Evolutionary conservation across 2,329 filamentous ascomycete species (phyloP).

Genomic region (Fusarium sp.): DNA sequence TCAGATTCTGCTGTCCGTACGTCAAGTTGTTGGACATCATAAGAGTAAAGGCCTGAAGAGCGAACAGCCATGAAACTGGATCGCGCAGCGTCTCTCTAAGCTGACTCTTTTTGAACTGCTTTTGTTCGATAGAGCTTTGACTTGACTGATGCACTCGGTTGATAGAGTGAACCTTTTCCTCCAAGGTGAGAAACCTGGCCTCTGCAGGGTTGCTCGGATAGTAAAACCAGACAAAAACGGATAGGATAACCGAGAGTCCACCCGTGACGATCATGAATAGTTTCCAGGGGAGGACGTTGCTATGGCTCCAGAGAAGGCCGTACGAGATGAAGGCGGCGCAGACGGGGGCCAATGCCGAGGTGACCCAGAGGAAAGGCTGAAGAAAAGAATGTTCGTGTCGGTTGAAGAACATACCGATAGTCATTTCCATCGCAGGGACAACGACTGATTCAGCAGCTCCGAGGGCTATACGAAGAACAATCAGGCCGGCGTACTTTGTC

Average conservation of each 20-base stretch:
- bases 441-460: constrained; percentile 56
- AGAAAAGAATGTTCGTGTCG: constrained; percentile 54
- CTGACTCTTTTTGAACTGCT: constrained; percentile 53
- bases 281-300: constrained; percentile 55
- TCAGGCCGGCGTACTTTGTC: constrained; percentile 54
- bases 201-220: constrained; percentile 58
- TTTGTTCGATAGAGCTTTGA: constrained; percentile 57
- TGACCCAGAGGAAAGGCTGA: constrained; percentile 54
- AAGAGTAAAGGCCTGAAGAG: constrained; percentile 51
- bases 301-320: constrained; percentile 56
- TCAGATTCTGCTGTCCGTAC: constrained; percentile 58
- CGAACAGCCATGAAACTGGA: constrained; percentile 53
- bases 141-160: constrained; percentile 52
- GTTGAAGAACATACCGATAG: constrained; percentile 58
- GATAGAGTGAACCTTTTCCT: constrained; percentile 59
- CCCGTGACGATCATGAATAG: constrained; percentile 58
- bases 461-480: constrained; percentile 55
- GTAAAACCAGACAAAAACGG: constrained; percentile 54
- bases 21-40: constrained; percentile 58
- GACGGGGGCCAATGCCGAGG: constrained; percentile 54
- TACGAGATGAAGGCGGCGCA: constrained; percentile 58
- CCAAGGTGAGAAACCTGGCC: constrained; percentile 56
- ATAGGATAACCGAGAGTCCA: constrained; percentile 53
- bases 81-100: constrained; percentile 50
- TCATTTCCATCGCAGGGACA: constrained; percentile 59